Evolutionary conservation across 495 filamentous ascomycete genomes (phyloP).

Genomic region (Aspergillus bertholletiae): DNA sequence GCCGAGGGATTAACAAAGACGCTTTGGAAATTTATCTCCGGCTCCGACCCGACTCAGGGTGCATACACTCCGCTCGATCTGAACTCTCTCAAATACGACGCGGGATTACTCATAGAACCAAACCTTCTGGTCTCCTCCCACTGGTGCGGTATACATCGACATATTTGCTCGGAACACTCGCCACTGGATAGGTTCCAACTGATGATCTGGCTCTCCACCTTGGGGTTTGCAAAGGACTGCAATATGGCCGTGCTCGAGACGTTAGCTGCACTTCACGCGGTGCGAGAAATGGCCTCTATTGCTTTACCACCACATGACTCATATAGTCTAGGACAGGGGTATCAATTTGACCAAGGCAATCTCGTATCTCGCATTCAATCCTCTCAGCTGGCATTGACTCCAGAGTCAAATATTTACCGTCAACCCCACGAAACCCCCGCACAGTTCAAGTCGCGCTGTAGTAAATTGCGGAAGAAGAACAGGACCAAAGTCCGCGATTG

Average conservation of each 20-base stretch:
- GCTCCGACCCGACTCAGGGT: background rate
- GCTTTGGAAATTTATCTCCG: background rate
- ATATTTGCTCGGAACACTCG: background rate
- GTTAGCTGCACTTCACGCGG: background rate
- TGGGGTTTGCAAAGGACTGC: background rate
- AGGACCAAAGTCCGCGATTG: background rate
- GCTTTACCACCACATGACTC: background rate
- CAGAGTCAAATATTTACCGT: background rate
- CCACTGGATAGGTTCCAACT: background rate
- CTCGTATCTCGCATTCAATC: background rate
- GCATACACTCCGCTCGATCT: background rate
- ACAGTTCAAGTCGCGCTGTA: background rate
- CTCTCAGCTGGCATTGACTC: background rate
- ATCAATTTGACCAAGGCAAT: background rate
- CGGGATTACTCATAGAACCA: background rate
- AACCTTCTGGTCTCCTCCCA: background rate
- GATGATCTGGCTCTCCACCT: background rate
- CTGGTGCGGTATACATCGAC: background rate
- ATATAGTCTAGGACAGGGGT: background rate
- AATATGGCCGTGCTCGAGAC: background rate
- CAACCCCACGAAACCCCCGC: background rate
- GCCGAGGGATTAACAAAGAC: background rate
- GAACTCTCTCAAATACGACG: background rate
- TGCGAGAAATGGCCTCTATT: background rate
- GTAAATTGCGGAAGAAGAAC: background rate